Conservation (phyloP, 805 yeast species). For the Candida michaelii region DNA sequence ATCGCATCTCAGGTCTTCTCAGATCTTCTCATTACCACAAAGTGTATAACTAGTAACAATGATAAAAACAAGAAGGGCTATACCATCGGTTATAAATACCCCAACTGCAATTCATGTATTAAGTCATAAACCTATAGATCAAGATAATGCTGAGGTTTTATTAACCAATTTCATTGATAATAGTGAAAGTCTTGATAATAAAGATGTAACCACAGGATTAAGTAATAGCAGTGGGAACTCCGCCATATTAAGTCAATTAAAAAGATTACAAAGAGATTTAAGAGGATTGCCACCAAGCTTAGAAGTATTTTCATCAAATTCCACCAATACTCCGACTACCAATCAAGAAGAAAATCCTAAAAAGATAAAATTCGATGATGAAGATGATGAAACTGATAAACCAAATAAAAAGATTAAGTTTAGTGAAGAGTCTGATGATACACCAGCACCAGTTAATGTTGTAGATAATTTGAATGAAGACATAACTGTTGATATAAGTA, state of each 20-base stretch:
- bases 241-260: conserved; percentile 59
- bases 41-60: conserved; percentile 11
- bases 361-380: conserved; percentile 27
- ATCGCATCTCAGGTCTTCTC: no score
- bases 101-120: conserved; percentile 44
- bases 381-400: conserved; percentile 21
- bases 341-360: conserved; percentile 18
- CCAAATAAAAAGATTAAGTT: conserved; percentile 27
- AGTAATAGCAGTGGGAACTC: conserved; percentile 29
- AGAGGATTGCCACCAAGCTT: conserved; percentile 72
- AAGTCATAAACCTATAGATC: conserved; percentile 27
- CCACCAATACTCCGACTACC: neutral
- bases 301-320: neutral
- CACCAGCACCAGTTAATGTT: conserved; percentile 10
- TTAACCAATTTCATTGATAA: conserved; percentile 43
- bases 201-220: conserved; percentile 32
- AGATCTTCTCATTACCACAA: neutral
- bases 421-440: conserved; percentile 25
- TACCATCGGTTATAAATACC: conserved; percentile 45
- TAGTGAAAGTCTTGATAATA: conserved; percentile 32
- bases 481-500: conserved; percentile 3
- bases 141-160: conserved; percentile 46
- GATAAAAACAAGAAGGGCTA: conserved; percentile 34
- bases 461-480: neutral
- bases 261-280: conserved; percentile 72